phyloP scores from a whole-genome alignment of 768 basidiomycete genomes.

The Mycena capillaripes region DNA sequence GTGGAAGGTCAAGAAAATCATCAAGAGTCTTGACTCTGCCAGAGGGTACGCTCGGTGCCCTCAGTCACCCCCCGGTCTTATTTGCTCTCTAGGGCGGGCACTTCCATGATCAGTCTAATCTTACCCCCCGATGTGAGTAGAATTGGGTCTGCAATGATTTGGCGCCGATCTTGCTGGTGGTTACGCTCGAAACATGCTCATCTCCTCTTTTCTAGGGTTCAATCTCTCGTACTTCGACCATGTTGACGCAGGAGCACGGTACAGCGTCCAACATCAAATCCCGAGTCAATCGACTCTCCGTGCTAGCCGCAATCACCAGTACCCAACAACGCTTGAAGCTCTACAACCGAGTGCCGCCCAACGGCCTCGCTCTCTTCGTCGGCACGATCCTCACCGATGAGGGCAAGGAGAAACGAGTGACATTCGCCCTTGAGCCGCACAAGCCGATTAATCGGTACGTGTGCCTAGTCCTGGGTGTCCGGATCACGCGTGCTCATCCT shows the following conservation, averaged over 20 bases:
- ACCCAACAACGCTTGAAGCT: conserved; percentile 98
- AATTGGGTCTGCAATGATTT: no score
- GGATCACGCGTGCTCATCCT: conserved; percentile 19
- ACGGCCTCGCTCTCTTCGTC: conserved; percentile 97
- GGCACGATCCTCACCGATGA: conserved; percentile 98
- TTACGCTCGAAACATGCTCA: conserved; percentile 26
- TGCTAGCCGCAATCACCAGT: conserved; percentile 97
- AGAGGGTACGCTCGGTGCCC: conserved; percentile 87
- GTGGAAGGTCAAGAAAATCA: conserved; percentile 99
- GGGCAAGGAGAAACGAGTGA: conserved; percentile 99
- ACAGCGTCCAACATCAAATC: conserved; percentile 99
- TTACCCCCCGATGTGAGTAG: conserved; percentile 88
- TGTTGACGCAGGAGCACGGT: conserved; percentile 98
- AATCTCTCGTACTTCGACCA: conserved; percentile 92
- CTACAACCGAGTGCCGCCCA: conserved; percentile 97
- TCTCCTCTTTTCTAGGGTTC: conserved; percentile 75
- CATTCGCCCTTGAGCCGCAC: conserved; percentile 98
- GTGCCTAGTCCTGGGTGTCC: background rate
- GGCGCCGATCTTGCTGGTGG: no score
- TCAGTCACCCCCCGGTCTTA: no score
- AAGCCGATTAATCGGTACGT: conserved; percentile 98
- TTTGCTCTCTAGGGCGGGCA: conserved; percentile 78
- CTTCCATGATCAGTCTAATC: conserved; percentile 99
- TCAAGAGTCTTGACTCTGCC: conserved; percentile 96
- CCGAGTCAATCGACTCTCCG: conserved; percentile 98